These are phyloP conservation scores for Elsinoe batatas DNA, from an alignment of 2,329 filamentous ascomycete species.

Conservation along the genomic window DNA sequence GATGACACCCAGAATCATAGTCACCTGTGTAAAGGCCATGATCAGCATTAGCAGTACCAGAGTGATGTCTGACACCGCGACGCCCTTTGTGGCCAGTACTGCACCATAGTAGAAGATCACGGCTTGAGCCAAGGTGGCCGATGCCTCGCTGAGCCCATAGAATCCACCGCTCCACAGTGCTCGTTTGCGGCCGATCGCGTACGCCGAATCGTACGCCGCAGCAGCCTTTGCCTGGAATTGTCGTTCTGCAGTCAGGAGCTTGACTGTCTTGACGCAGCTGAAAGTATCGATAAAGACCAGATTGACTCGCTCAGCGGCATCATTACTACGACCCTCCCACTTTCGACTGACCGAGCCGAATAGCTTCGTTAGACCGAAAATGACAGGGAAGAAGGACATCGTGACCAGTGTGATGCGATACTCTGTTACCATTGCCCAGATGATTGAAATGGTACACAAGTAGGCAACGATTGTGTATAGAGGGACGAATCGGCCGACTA, in stretches of 20 bases:
- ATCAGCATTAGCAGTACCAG: conserved; percentile 73
- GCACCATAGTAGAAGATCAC: conserved; percentile 78
- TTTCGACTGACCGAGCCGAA: conserved; percentile 56
- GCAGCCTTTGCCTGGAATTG: conserved; percentile 59
- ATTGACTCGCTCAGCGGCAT: conserved; percentile 50
- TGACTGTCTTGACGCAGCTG: conserved; percentile 67
- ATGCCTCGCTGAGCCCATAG: conserved; percentile 68
- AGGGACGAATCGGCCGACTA: conserved; percentile 69
- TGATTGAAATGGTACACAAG: conserved; percentile 59
- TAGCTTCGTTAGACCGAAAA: conserved; percentile 54
- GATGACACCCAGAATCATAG: conserved; percentile 60
- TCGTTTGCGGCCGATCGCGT: conserved; percentile 54
- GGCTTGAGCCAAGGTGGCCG: conserved; percentile 62
- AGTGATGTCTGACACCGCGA: conserved; percentile 51
- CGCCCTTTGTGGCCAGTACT: conserved; percentile 45
- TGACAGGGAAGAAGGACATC: conserved; percentile 56
- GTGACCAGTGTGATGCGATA: conserved; percentile 77
- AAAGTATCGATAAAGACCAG: conserved; percentile 66
- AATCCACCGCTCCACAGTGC: conserved; percentile 59
- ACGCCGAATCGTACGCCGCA: conserved; percentile 41
- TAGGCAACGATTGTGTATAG: conserved; percentile 55
- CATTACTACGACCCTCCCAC: conserved; percentile 63
- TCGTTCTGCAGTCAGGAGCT: conserved; percentile 61
- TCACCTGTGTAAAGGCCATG: conserved; percentile 68
- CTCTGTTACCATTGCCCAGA: conserved; percentile 63